Conservation (phyloP, 805 yeast genomes). For the Zygosaccharomyces siamensis region DNA sequence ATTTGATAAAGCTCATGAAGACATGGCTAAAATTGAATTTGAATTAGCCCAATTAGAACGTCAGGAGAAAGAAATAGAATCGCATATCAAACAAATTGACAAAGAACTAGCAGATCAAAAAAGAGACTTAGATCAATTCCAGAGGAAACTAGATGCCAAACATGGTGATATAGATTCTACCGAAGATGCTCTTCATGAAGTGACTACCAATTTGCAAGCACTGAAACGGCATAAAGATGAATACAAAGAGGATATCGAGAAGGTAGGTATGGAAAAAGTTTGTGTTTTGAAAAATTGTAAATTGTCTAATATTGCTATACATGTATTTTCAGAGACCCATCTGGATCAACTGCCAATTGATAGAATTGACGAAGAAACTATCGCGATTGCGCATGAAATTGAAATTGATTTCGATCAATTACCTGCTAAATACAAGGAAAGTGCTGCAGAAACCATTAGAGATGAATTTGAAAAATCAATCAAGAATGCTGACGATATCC, state of each 20-base stretch:
- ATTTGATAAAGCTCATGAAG: constrained; percentile 37
- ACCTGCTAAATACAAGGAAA: constrained; percentile 41
- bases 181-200: constrained; percentile 50
- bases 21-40: constrained; percentile 36
- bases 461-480: constrained; percentile 39
- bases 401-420: constrained; percentile 52
- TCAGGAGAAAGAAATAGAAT: constrained; percentile 33
- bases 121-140: constrained; percentile 36
- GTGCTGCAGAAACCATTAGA: constrained; percentile 27
- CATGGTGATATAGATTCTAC: constrained; percentile 34
- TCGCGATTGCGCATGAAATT: constrained; percentile 42
- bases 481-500: constrained; percentile 32
- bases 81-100: constrained; percentile 37
- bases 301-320: constrained; percentile 61
- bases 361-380: constrained; percentile 39
- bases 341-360: constrained; percentile 59
- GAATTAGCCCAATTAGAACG: constrained; percentile 33
- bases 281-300: constrained; percentile 66
- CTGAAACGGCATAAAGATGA: constrained; percentile 36
- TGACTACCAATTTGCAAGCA: constrained; percentile 23
- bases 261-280: constrained; percentile 50
- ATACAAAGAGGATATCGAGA: constrained; percentile 51
- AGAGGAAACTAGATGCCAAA: constrained; percentile 31
- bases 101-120: constrained; percentile 39
- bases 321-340: constrained; percentile 52